Conservation (phyloP, 2,329 filamentous ascomycete genomes). For the Trichoderma sp. region DNA sequence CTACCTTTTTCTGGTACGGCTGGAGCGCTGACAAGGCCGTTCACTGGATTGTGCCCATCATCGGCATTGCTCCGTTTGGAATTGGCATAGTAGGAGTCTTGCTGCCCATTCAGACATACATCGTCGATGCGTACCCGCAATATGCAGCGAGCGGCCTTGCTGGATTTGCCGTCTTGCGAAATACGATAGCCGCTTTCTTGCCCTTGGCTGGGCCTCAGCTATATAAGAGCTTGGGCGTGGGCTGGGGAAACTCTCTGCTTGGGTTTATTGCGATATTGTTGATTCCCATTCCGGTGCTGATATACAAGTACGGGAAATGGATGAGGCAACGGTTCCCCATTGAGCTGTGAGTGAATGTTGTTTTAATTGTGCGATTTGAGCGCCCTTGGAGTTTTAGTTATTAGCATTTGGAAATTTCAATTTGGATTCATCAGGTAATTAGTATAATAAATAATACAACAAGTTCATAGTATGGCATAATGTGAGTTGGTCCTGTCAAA, state of each 20-base stretch:
- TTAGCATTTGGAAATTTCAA: not conserved
- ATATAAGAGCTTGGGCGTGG: conserved; percentile 61
- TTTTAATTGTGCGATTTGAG: not conserved
- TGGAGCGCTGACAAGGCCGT: conserved; percentile 34
- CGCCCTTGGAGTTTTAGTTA: not conserved
- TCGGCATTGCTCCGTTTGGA: conserved; percentile 27
- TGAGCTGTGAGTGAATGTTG: not conserved
- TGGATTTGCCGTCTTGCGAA: conserved; percentile 38
- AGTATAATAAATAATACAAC: no score
- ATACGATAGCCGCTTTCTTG: conserved; percentile 65
- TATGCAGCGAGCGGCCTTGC: conserved; percentile 25
- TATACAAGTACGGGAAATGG: conserved; percentile 9
- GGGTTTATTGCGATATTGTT: conserved; percentile 44
- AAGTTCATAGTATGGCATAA: not conserved
- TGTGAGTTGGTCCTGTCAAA: not conserved
- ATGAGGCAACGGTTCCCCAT: not conserved
- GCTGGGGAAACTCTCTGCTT: conserved; percentile 51
- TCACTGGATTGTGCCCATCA: conserved; percentile 39
- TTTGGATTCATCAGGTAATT: not conserved
- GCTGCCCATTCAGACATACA: conserved; percentile 42
- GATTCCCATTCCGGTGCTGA: conserved; percentile 4
- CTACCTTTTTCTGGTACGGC: conserved; percentile 38
- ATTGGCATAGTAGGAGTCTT: not conserved
- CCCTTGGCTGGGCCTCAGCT: conserved; percentile 65
- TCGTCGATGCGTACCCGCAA: conserved; percentile 35